Conservation (phyloP, 805 yeast genomes). For the Kodamaea laetipori region DNA sequence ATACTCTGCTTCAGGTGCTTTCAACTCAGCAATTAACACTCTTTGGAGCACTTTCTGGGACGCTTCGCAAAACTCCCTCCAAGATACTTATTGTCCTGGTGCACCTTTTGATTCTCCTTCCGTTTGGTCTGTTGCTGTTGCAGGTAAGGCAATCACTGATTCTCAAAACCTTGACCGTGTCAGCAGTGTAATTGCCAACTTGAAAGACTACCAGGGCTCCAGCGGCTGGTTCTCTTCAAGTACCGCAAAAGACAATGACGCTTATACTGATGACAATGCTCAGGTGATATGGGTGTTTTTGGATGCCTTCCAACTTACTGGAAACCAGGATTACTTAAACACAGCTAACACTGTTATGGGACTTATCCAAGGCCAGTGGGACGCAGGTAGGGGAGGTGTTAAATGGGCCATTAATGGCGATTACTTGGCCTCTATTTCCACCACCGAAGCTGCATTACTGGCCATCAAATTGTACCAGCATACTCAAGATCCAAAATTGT, state of each 20-base stretch:
- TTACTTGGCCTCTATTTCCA: constrained; percentile 19
- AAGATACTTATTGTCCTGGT: constrained; percentile 12
- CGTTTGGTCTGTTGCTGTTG: constrained; percentile 19
- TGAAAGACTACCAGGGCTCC: constrained; percentile 12
- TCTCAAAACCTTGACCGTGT: constrained; percentile 7
- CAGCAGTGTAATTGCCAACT: constrained; percentile 9
- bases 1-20: constrained; percentile 13
- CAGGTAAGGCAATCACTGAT: constrained; percentile 16
- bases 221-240: constrained; percentile 18
- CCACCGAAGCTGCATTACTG: constrained; percentile 19
- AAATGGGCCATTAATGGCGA: constrained; percentile 15
- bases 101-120: constrained; percentile 12
- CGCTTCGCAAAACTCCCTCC: constrained; percentile 13
- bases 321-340: constrained; percentile 11
- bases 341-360: constrained; percentile 13
- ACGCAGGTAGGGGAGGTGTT: constrained; percentile 15
- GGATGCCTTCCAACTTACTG: constrained; percentile 14
- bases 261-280: constrained; percentile 19
- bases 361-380: constrained; percentile 14
- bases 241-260: constrained; percentile 15
- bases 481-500: constrained; percentile 8
- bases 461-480: constrained; percentile 16
- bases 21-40: constrained; percentile 14
- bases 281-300: constrained; percentile 19
- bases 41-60: constrained; percentile 24